Evolutionary conservation across 495 filamentous ascomycete species (phyloP).

Genomic region (Aspergillus biplanus): DNA sequence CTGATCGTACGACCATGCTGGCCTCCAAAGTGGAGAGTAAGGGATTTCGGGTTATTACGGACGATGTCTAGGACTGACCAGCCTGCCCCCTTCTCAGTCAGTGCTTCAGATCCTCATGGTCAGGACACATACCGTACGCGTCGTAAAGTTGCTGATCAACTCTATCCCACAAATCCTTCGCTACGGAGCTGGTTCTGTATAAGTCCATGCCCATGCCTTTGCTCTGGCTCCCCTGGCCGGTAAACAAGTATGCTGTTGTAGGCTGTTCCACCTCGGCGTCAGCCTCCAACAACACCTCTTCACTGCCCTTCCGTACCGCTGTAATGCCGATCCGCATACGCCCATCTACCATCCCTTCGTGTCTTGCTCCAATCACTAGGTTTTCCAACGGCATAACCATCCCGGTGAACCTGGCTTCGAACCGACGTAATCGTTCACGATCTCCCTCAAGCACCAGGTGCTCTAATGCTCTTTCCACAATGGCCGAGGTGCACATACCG

Average conservation of each 20-base stretch:
- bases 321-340: conserved; percentile 34
- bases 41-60: conserved; percentile 39
- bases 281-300: conserved; percentile 35
- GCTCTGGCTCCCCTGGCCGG: conserved; percentile 48
- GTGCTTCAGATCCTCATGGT: background rate
- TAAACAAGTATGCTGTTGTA: conserved; percentile 46
- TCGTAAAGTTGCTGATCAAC: conserved; percentile 40
- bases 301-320: conserved; percentile 28
- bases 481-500: conserved; percentile 39
- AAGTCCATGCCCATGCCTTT: conserved; percentile 48
- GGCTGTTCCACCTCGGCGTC: conserved; percentile 43
- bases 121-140: conserved; percentile 36
- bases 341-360: conserved; percentile 42
- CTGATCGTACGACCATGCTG: conserved; percentile 36
- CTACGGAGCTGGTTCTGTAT: conserved; percentile 36
- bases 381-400: conserved; percentile 44
- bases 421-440: conserved; percentile 28
- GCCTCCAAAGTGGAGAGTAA: conserved; percentile 48
- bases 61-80: conserved; percentile 45
- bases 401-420: conserved; percentile 31
- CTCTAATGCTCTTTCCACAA: conserved; percentile 25
- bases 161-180: conserved; percentile 42
- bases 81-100: conserved; percentile 25
- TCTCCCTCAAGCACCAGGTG: conserved; percentile 23
- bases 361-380: conserved; percentile 33